A percentile compares a stretch with the other conserved stretches of the same genome.
phyloP scores from a whole-genome alignment of 306 rosid species.

The Morella rubra region DNA sequence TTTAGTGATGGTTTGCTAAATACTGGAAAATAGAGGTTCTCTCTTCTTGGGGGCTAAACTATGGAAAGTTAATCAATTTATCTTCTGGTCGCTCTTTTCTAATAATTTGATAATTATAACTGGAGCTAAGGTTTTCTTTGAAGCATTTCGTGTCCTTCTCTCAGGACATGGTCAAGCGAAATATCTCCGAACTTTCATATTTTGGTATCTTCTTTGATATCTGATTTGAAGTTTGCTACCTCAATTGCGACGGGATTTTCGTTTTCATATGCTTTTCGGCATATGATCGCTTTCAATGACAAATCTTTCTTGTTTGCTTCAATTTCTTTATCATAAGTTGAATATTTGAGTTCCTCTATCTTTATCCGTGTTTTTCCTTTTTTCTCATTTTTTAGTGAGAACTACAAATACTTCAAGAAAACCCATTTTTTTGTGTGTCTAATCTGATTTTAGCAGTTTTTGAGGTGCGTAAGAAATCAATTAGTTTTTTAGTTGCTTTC shows the following conservation, averaged over 20 bases:
- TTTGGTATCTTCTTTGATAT: background rate
- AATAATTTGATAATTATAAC: slow-evolving; percentile 1
- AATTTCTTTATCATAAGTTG: background rate
- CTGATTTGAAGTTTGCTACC: slow-evolving; percentile 20
- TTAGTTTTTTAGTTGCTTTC: slow-evolving; percentile 22
- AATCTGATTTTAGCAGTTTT: slow-evolving; percentile 29
- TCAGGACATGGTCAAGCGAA: slow-evolving; percentile 20
- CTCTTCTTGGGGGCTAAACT: background rate
- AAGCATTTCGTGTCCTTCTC: slow-evolving; percentile 15
- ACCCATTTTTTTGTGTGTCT: slow-evolving; percentile 25
- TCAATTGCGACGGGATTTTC: slow-evolving; percentile 11
- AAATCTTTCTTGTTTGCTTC: slow-evolving; percentile 16
- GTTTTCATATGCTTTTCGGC: background rate
- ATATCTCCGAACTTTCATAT: slow-evolving; percentile 26
- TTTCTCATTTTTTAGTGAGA: slow-evolving; percentile 4
- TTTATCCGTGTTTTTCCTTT: slow-evolving; percentile 14
- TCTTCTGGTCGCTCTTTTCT: background rate
- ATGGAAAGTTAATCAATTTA: background rate
- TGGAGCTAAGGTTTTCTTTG: background rate
- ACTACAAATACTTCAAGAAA: background rate
- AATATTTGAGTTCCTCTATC: slow-evolving; percentile 15
- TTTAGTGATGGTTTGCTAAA: no score
- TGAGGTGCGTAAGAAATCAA: slow-evolving; percentile 27
- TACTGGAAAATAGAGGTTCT: background rate
- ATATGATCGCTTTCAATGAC: background rate